Evolutionary conservation across 2,329 filamentous ascomycete species (phyloP).

Genomic region (Davidsoniella virescens): DNA sequence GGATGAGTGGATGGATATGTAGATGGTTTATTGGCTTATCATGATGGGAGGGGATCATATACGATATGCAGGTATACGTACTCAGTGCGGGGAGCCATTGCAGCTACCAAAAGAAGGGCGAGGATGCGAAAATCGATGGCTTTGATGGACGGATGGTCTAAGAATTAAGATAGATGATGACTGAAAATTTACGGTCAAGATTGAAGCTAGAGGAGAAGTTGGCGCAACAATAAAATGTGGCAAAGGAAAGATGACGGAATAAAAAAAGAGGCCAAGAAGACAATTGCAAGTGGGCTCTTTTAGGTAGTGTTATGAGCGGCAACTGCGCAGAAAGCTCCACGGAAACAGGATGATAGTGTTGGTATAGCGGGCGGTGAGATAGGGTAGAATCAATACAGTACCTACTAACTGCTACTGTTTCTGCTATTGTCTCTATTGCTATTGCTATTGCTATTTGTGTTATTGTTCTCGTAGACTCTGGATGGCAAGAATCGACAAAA

Average conservation of each 20-base stretch:
- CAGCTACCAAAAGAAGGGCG: neutral
- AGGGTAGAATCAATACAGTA: neutral
- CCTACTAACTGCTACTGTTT: too few relatives aligned
- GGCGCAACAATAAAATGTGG: neutral
- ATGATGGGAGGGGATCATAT: constrained; percentile 18
- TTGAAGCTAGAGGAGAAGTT: constrained; percentile 7
- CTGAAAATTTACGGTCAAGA: too few relatives aligned
- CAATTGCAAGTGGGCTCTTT: neutral
- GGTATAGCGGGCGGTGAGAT: neutral
- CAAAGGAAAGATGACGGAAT: neutral
- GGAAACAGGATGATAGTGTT: neutral
- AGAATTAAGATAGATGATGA: neutral
- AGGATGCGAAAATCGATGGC: too few relatives aligned
- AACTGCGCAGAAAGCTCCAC: neutral
- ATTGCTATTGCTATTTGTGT: too few relatives aligned
- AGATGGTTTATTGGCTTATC: neutral
- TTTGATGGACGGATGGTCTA: constrained; percentile 6
- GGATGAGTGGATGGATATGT: neutral
- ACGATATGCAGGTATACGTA: constrained; percentile 19
- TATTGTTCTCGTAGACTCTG: too few relatives aligned
- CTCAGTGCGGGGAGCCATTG: constrained; percentile 31
- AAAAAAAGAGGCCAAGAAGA: neutral
- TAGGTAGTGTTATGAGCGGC: neutral
- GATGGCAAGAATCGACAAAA: too few relatives aligned
- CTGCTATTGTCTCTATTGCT: too few relatives aligned